phyloP scores from a whole-genome alignment of 2,329 filamentous ascomycete genomes.

The Emmonsia crescens region DNA sequence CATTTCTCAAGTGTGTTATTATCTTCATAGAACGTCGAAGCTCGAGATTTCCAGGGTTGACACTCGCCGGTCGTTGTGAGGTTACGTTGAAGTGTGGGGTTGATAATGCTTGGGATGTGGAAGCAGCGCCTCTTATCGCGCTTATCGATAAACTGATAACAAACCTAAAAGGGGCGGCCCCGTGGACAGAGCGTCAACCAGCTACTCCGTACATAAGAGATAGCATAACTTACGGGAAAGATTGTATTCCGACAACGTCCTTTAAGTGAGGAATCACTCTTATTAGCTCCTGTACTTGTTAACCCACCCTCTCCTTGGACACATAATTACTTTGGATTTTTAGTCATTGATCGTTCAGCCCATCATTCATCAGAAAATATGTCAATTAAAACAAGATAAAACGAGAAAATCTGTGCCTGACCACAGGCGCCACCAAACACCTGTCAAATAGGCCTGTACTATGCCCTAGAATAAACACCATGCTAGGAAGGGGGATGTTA shows the following conservation, averaged over 20 bases:
- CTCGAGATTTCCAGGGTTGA: neutral
- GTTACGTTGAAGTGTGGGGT: neutral
- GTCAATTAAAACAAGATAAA: neutral
- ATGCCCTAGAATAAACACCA: neutral
- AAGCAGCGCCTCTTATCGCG: neutral
- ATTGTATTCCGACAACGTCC: neutral
- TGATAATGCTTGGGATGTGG: neutral
- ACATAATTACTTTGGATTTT: neutral
- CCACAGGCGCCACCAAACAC: neutral
- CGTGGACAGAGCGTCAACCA: too few relatives aligned
- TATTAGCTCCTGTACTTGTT: neutral
- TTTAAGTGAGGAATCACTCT: neutral
- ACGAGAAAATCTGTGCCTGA: neutral
- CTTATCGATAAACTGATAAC: neutral
- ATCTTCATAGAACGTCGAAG: neutral
- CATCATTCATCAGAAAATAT: neutral
- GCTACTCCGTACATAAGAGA: too few relatives aligned
- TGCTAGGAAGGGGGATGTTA: neutral
- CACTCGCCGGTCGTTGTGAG: neutral
- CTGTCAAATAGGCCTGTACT: neutral
- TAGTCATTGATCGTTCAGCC: neutral
- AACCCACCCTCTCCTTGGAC: neutral
- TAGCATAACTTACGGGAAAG: too few relatives aligned
- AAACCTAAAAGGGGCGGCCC: too few relatives aligned
- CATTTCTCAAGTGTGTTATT: neutral